phyloP scores from a whole-genome alignment of 164 flowering plant species.

The Tetracentron sinense region DNA sequence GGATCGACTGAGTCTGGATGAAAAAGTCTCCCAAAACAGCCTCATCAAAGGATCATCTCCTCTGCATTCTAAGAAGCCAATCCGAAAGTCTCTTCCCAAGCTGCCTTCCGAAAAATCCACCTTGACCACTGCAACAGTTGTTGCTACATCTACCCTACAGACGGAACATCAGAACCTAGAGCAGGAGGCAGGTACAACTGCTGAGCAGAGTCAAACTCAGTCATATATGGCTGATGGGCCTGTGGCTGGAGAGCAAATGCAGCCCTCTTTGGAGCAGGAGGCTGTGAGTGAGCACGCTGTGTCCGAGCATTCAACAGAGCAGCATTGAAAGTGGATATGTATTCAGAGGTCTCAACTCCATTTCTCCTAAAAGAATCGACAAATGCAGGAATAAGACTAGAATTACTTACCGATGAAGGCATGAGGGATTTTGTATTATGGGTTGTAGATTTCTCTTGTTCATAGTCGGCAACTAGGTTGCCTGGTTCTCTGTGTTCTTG shows the following conservation, averaged over 20 bases:
- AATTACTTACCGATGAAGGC: slow-evolving; percentile 2
- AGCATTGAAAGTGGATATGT: slow-evolving; percentile 6
- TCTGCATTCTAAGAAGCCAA: slow-evolving; percentile 51
- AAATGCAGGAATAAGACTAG: slow-evolving; percentile 10
- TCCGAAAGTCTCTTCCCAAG: slow-evolving; percentile 79
- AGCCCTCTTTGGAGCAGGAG: slow-evolving; percentile 20
- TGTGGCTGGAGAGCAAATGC: slow-evolving; percentile 24
- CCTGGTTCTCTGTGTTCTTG: slow-evolving; percentile 5
- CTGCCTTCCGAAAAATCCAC: slow-evolving; percentile 66
- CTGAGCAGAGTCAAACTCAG: slow-evolving; percentile 18
- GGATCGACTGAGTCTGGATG: slow-evolving; percentile 65
- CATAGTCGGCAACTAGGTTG: slow-evolving; percentile 8
- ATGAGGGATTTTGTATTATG: slow-evolving; percentile 9
- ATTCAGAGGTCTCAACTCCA: neutral
- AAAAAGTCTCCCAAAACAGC: slow-evolving; percentile 33
- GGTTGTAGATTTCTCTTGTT: slow-evolving; percentile 13
- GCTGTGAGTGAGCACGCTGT: slow-evolving; percentile 8
- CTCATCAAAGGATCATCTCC: slow-evolving; percentile 33
- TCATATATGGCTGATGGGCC: slow-evolving; percentile 16
- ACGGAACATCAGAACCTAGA: slow-evolving; percentile 11
- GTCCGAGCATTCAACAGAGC: slow-evolving; percentile 5
- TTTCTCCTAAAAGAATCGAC: slow-evolving; percentile 11
- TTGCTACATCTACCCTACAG: slow-evolving; percentile 16
- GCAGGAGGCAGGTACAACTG: slow-evolving; percentile 17
- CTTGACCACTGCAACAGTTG: slow-evolving; percentile 29